These are phyloP conservation scores for Eruca vesicaria DNA, from an alignment of 441 rosid genomes.

Conservation along the genomic window DNA sequence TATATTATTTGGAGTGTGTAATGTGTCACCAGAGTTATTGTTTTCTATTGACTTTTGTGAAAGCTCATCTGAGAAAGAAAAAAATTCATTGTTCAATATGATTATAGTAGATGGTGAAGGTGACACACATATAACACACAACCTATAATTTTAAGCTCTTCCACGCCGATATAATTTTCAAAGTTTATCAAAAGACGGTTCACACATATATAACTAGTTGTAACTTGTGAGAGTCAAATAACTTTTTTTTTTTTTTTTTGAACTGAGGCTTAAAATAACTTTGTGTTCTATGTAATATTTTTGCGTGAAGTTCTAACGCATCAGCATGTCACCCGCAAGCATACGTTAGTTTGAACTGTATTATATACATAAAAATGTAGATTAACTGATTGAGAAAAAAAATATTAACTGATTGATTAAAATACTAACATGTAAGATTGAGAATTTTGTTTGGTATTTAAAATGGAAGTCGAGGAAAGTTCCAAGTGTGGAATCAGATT, in stretches of 20 bases:
- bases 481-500: conserved; percentile 33
- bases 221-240: background rate
- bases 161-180: conserved; percentile 7
- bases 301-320: background rate
- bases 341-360: background rate
- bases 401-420: background rate
- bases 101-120: conserved; percentile 10
- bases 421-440: background rate
- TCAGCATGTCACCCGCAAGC: conserved; percentile 6
- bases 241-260: no score
- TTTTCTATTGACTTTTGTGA: conserved; percentile 19
- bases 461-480: conserved; percentile 25
- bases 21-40: conserved; percentile 27
- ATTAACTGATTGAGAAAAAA: background rate
- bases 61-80: conserved; percentile 7
- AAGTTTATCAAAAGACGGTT: background rate
- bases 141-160: background rate
- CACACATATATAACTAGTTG: background rate
- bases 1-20: conserved; percentile 20
- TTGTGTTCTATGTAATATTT: background rate
- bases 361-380: background rate
- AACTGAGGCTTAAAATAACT: no score
- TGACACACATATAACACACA: conserved; percentile 18
- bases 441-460: background rate
- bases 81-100: background rate